A percentile compares a stretch with the other conserved stretches of the same genome.
These are phyloP conservation scores for Paramecium caudatum DNA, from an alignment of 73 alveolate genomes.

Conservation along the genomic window DNA sequence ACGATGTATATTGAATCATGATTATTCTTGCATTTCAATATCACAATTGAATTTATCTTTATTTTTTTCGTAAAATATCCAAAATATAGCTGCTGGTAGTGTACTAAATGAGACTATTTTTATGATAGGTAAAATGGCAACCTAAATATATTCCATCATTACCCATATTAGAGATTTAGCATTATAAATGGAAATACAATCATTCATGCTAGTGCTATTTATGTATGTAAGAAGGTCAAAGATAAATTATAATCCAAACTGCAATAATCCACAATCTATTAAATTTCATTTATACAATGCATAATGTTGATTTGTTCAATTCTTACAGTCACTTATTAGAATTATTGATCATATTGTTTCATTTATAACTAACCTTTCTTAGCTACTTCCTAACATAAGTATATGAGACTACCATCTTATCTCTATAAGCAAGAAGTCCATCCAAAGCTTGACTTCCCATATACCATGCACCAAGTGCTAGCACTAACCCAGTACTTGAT, in stretches of 20 bases:
- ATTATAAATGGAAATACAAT: background rate
- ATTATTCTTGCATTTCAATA: too few relatives aligned
- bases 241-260: background rate
- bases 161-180: background rate
- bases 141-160: too few relatives aligned
- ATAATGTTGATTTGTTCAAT: background rate
- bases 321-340: background rate
- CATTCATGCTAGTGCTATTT: background rate
- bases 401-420: background rate
- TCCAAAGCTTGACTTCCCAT: background rate
- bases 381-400: background rate
- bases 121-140: background rate
- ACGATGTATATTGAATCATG: too few relatives aligned
- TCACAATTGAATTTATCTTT: too few relatives aligned
- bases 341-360: background rate
- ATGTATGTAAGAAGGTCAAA: slow-evolving; percentile 4
- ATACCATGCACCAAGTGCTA: background rate
- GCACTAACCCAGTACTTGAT: background rate
- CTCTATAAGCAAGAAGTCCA: background rate
- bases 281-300: background rate
- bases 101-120: background rate
- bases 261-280: slow-evolving; percentile 12
- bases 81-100: background rate
- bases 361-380: background rate
- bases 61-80: slow-evolving; percentile 18